Evolutionary conservation across 306 rosid genomes (phyloP), one percentile per base, ranked within the genome.

Genomic region (Bauhinia variegata): DNA sequence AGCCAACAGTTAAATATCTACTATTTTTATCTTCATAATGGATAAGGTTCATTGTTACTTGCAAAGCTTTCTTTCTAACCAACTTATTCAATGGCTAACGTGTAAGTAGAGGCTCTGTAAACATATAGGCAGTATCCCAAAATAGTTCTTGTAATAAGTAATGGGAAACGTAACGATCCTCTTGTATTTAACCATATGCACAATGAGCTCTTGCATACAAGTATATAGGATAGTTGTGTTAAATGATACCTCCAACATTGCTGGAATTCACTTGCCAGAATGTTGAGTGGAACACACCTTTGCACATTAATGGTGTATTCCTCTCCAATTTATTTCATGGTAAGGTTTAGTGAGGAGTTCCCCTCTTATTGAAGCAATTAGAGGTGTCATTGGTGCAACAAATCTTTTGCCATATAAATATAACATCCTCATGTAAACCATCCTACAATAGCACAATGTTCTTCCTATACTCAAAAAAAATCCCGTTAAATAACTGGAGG

Each of bases 381-480:
- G n/a, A n/a, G n/a, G n/a, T n/a, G n/a, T n/a, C n/a, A n/a, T n/a
- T n/a, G n/a, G n/a, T n/a, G n/a, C n/a, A n/a, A n/a, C n/a, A n/a
- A n/a, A n/a, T n/a, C n/a, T n/a, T n/a, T n/a, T n/a, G n/a, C n/a
- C 89, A 17, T 80, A 83, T 5, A 86, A 70, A 61, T 86, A 86
- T 0, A 86, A 82, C 88, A 77, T 80, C 2, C 86, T 86, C 76
- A 84, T 74, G 80, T 63, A 81, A 5, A 81, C 79, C 84, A 81
- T 42, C 32, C 88, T 81, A 31, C 78, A 73, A 41, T 80, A 80
- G 74, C 85, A 86, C 65, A 69, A 78, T 86, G 82, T 75, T 78
- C 83, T 86, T 8, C 79, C 91, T 83, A 73, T 69, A 77, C 7
- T 9, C 42, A 3, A 46, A 12, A 3, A 17, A 34, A n/a, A n/a